Conservation (phyloP, 345 rosid genomes). For the Camelina sativa region DNA sequence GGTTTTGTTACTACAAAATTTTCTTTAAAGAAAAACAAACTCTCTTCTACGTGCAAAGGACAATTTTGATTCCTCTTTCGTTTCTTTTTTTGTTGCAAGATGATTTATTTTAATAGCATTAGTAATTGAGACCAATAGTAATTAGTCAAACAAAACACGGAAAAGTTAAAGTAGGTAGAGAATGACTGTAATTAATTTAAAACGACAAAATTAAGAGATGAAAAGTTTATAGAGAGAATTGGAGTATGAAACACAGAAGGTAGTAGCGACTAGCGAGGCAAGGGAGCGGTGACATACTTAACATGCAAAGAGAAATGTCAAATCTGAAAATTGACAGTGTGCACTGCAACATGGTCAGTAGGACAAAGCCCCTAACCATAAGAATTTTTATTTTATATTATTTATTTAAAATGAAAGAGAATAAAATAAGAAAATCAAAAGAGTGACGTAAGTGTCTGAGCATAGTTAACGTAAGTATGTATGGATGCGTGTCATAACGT, state of each 20-base stretch:
- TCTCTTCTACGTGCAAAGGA: not conserved
- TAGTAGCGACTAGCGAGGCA: not conserved
- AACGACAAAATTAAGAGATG: not conserved
- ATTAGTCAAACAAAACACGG: constrained; percentile 7
- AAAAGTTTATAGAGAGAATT: not conserved
- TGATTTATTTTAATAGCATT: not conserved
- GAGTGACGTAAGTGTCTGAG: constrained; percentile 53
- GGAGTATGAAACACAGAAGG: constrained; percentile 8
- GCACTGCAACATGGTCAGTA: constrained; percentile 33
- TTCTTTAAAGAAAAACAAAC: no score
- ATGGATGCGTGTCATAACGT: constrained; percentile 61
- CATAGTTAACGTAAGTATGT: constrained; percentile 52
- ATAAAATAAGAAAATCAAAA: constrained; percentile 14
- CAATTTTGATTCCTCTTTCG: not conserved
- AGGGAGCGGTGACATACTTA: constrained; percentile 29
- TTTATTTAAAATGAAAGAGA: not conserved
- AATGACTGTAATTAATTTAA: not conserved
- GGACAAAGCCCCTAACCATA: constrained; percentile 29
- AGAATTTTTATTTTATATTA: no score
- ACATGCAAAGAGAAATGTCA: constrained; percentile 45
- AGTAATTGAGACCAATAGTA: not conserved
- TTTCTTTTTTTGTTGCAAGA: not conserved
- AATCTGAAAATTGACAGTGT: constrained; percentile 44
- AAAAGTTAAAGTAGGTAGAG: not conserved
- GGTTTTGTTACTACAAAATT: no score